phyloP scores from a whole-genome alignment of 2,329 filamentous ascomycete genomes.

The Paracamarosporium sp. region DNA sequence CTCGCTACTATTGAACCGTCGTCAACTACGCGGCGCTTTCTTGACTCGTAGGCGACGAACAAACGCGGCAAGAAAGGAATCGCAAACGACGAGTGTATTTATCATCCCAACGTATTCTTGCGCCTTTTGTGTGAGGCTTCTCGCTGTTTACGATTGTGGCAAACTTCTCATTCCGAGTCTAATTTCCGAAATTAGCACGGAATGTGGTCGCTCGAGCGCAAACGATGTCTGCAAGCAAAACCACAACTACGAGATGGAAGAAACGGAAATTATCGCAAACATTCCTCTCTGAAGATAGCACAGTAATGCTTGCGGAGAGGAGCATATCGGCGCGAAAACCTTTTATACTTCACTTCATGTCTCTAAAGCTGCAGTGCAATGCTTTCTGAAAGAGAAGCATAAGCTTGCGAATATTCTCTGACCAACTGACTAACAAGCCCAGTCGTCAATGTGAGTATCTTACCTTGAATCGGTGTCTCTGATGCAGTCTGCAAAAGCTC shows the following conservation, averaged over 20 bases:
- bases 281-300: background rate
- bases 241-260: no score
- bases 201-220: background rate
- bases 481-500: background rate
- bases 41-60: no score
- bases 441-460: background rate
- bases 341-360: background rate
- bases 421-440: no score
- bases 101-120: no score
- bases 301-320: background rate
- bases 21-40: no score
- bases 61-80: background rate
- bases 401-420: no score
- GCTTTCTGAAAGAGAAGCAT: background rate
- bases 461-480: background rate
- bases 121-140: no score
- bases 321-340: no score
- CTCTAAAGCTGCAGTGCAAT: background rate
- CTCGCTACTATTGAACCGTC: no score
- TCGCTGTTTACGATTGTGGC: background rate
- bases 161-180: background rate
- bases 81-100: background rate
- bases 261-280: no score
- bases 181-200: no score
- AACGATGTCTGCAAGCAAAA: background rate